These are phyloP conservation scores for Deuterostichococcus epilithicus DNA, from an alignment of 139 green algal species.

Conservation along the genomic window DNA sequence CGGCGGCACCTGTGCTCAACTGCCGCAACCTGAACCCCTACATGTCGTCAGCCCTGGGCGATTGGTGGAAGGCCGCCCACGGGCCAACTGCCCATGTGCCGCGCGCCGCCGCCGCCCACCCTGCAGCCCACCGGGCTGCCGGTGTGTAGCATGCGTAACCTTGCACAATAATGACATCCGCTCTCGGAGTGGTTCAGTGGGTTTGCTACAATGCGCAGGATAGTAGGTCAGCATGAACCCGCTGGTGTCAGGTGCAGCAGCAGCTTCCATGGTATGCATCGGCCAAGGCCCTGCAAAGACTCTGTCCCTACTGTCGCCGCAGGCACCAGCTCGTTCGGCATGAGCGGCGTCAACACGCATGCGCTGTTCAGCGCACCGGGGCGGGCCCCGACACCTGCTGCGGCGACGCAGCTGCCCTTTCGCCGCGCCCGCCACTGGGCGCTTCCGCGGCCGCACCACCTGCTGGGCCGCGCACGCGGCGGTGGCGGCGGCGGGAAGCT, in stretches of 20 bases:
- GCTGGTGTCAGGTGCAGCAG: no score
- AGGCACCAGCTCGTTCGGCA: conserved; percentile 46
- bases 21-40: conserved; percentile 37
- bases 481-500: neutral
- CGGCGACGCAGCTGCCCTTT: neutral
- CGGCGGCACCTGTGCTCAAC: conserved; percentile 20
- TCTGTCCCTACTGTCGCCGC: neutral
- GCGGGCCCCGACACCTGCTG: neutral
- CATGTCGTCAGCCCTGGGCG: conserved; percentile 14
- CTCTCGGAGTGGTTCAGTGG: no score
- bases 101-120: conserved; percentile 6
- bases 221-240: no score
- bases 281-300: neutral
- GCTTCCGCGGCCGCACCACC: neutral
- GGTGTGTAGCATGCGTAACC: no score
- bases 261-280: no score
- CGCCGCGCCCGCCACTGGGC: conserved; percentile 16
- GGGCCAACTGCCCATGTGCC: conserved; percentile 1
- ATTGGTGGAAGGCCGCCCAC: neutral
- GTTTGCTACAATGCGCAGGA: no score
- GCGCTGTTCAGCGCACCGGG: conserved; percentile 12
- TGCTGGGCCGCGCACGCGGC: neutral
- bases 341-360: conserved; percentile 48
- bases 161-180: no score
- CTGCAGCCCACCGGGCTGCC: no score